Conservation (phyloP, 1,284 basidiomycete species). For the Cystobasidiaceae sp. region DNA sequence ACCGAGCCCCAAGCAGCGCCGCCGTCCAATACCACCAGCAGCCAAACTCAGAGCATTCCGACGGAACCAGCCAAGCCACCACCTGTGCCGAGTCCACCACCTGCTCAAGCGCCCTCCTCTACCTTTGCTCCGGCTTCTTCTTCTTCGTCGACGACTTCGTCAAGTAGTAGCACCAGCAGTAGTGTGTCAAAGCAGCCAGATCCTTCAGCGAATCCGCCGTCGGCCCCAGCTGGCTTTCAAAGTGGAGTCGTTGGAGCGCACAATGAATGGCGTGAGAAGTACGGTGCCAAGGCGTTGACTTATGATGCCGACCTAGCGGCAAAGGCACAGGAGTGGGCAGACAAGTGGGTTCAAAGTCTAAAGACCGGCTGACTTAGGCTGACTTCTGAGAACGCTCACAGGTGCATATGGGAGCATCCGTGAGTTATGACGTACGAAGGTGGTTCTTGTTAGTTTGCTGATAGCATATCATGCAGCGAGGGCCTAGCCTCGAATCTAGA, state of each 20-base stretch:
- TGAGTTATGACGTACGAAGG: background rate
- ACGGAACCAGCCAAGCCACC: background rate
- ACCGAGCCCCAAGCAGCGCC: background rate
- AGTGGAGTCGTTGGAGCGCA: conserved; percentile 45
- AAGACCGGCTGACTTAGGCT: background rate
- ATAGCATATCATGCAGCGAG: background rate
- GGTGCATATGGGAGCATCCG: conserved; percentile 1
- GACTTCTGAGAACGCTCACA: background rate
- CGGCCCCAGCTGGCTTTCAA: background rate
- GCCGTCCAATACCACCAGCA: background rate
- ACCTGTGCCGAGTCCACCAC: background rate
- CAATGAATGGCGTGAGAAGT: conserved; percentile 57
- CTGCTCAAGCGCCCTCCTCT: background rate
- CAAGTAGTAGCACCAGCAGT: background rate
- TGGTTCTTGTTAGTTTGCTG: background rate
- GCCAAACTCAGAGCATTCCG: background rate
- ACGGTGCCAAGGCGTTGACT: conserved; percentile 57
- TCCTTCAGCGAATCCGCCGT: background rate
- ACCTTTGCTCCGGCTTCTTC: background rate
- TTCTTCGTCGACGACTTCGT: background rate
- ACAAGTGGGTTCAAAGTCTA: conserved; percentile 57
- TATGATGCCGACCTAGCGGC: conserved; percentile 57
- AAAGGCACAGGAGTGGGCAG: conserved; percentile 62
- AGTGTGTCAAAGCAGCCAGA: background rate
- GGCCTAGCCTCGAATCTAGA: conserved; percentile 10